Percentiles rank a stretch among this genome's conserved stretches.
Conservation (phyloP, 805 yeast genomes). For the Candida insectorum region DNA sequence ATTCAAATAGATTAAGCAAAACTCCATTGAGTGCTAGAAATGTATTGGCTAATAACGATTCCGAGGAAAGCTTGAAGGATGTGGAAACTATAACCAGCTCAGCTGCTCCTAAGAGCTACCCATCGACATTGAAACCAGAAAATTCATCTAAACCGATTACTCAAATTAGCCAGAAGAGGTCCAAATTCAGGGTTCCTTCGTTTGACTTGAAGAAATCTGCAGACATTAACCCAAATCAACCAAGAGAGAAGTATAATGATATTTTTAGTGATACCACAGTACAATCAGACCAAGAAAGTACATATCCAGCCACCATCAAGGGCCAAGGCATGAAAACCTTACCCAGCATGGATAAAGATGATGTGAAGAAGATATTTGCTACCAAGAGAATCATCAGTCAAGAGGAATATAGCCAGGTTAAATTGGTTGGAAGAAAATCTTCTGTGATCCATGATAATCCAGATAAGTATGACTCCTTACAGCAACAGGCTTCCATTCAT, state of each 20-base stretch:
- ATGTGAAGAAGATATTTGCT: slow-evolving; percentile 37
- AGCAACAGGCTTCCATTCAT: slow-evolving; percentile 32
- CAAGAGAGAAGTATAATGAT: slow-evolving; percentile 28
- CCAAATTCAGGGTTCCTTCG: slow-evolving; percentile 40
- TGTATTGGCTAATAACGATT: slow-evolving; percentile 19
- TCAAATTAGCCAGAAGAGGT: slow-evolving; percentile 13
- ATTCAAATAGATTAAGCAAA: slow-evolving; percentile 17
- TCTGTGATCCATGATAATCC: slow-evolving; percentile 24
- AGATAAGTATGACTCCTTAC: slow-evolving; percentile 24
- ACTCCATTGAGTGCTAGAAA: slow-evolving; percentile 28
- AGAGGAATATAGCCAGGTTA: slow-evolving; percentile 37
- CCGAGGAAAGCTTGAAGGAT: slow-evolving; percentile 4
- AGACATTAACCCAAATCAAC: neutral
- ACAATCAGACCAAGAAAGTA: slow-evolving; percentile 19
- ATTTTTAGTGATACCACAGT: slow-evolving; percentile 13
- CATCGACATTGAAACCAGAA: slow-evolving; percentile 4
- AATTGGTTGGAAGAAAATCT: slow-evolving; percentile 25
- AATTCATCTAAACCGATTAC: slow-evolving; percentile 4
- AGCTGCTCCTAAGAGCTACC: neutral
- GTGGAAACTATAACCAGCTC: neutral
- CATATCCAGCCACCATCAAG: slow-evolving; percentile 33
- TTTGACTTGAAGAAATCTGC: slow-evolving; percentile 38
- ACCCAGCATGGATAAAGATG: slow-evolving; percentile 48
- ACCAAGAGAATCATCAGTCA: slow-evolving; percentile 37
- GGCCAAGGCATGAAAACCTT: slow-evolving; percentile 46